Evolutionary conservation across 2,329 filamentous ascomycete species (phyloP).

Genomic region (Cladophialophora yegresii): DNA sequence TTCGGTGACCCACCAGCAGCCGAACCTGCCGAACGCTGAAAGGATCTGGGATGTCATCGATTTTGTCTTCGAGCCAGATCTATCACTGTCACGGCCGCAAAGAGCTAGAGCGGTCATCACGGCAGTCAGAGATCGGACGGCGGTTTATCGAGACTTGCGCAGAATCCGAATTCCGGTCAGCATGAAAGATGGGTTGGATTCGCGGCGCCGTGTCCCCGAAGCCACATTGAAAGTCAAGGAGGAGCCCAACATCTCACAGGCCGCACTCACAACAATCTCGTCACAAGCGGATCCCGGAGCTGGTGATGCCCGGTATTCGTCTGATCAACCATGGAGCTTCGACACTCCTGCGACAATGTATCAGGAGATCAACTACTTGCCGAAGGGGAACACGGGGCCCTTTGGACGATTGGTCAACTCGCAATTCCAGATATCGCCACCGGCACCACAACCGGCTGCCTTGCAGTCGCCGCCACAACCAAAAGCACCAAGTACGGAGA

Average conservation of each 20-base stretch:
- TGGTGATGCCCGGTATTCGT: constrained; percentile 7
- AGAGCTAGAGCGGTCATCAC: constrained; percentile 64
- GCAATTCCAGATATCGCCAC: constrained; percentile 1
- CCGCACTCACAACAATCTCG: background rate
- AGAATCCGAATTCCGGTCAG: constrained; percentile 38
- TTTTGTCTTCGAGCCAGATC: constrained; percentile 67
- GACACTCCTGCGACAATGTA: constrained; percentile 33
- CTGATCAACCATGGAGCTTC: constrained; percentile 31
- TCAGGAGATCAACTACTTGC: constrained; percentile 9
- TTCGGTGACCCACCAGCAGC: constrained; percentile 64
- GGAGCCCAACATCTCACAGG: background rate
- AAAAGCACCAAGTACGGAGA: constrained; percentile 2
- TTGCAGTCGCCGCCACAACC: constrained; percentile 14
- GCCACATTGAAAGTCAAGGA: background rate
- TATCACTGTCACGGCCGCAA: constrained; percentile 53
- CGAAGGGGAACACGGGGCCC: background rate
- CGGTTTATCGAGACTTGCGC: constrained; percentile 39
- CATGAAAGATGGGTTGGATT: constrained; percentile 28
- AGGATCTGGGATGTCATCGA: constrained; percentile 72
- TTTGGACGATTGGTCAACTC: background rate
- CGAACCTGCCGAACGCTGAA: constrained; percentile 59
- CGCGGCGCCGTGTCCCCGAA: background rate
- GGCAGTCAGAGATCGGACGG: constrained; percentile 57
- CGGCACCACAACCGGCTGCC: constrained; percentile 9
- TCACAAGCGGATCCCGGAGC: background rate